Evolutionary conservation across 2,329 filamentous ascomycete species (phyloP).

Genomic region (Neurospora sp.): DNA sequence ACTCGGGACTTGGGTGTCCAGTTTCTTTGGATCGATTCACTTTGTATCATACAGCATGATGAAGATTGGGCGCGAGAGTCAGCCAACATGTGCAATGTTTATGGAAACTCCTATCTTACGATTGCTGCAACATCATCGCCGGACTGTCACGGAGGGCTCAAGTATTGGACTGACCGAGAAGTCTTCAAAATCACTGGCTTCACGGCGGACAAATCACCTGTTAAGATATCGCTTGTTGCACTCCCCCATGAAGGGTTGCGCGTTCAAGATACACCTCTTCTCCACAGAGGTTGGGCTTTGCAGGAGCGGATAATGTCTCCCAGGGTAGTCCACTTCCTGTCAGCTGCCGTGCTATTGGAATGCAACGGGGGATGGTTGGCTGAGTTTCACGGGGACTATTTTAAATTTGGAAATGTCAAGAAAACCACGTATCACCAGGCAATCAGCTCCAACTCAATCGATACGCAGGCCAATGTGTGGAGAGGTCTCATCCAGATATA

Average conservation of each 20-base stretch:
- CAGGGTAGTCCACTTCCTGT: background rate
- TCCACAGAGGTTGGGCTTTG: background rate
- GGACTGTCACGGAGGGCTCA: background rate
- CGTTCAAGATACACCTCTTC: background rate
- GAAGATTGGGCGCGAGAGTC: constrained; percentile 13
- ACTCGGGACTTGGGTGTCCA: constrained; percentile 5
- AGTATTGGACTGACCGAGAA: background rate
- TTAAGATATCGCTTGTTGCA: background rate
- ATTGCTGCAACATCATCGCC: constrained; percentile 8
- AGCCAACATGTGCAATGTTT: constrained; percentile 12
- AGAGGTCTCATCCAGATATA: accelerated
- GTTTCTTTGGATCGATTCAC: constrained; percentile 14
- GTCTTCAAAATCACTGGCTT: background rate
- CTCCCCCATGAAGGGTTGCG: accelerated
- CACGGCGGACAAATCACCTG: accelerated
- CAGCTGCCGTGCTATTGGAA: background rate
- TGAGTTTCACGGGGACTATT: too few species aligned
- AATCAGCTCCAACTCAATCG: background rate
- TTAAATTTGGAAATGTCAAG: too few species aligned
- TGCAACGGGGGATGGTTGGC: background rate
- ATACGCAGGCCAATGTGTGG: background rate
- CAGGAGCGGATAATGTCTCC: background rate
- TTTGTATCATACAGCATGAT: constrained; percentile 15
- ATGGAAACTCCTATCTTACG: constrained; percentile 7
- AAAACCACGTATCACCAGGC: background rate